Evolutionary conservation across 371 early-diverging fungal species (phyloP).

Genomic region (Actinomortierella wolfii): DNA sequence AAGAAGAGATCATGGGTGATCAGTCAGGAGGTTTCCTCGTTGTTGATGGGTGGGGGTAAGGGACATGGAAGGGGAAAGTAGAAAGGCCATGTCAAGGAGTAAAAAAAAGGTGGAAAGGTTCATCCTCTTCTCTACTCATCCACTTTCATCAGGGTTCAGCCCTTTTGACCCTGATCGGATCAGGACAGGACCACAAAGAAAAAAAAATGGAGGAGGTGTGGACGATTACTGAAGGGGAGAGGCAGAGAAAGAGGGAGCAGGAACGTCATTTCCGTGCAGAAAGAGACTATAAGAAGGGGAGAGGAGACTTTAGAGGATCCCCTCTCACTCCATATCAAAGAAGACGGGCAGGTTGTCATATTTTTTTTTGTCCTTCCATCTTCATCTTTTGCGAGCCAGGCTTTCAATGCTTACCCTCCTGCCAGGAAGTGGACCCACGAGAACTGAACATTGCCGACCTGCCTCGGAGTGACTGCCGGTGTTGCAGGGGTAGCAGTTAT

Average conservation of each 20-base stretch:
- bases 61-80: not conserved
- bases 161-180: conserved; percentile 6
- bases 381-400: too few relatives aligned
- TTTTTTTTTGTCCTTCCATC: conserved; percentile 16
- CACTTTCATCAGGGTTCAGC: conserved; percentile 2
- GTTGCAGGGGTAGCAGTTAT: not conserved
- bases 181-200: not conserved
- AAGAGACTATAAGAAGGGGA: conserved; percentile 11
- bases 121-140: not conserved
- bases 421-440: conserved; percentile 79
- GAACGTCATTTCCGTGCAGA: conserved; percentile 8
- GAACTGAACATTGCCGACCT: conserved; percentile 35
- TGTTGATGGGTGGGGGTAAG: conserved; percentile 3
- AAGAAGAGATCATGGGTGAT: conserved; percentile 5
- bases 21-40: conserved; percentile 17
- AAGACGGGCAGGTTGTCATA: conserved; percentile 19
- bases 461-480: conserved; percentile 14
- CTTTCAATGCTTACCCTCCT: conserved; percentile 76
- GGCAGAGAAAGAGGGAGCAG: conserved; percentile 6
- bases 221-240: conserved; percentile 13
- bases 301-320: conserved; percentile 18
- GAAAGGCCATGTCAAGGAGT: conserved; percentile 10
- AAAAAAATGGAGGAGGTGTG: conserved; percentile 3
- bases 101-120: conserved; percentile 4
- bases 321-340: conserved; percentile 20